Base-by-base conservation (phyloP, 441 rosid genomes). In the Bruguiera hainesii region DNA sequence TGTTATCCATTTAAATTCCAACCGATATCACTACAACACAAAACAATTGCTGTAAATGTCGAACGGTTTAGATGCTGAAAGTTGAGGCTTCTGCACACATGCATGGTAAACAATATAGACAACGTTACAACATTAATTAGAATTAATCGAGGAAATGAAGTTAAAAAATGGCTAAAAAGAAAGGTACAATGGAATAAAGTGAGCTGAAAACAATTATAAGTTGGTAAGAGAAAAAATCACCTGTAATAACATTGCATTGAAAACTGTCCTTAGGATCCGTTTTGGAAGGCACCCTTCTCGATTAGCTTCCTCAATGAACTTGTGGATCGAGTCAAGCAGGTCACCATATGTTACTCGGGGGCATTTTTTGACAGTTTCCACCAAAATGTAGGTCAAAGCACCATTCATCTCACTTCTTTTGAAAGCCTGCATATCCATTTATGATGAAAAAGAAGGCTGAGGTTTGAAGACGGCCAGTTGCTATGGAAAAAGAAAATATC, bases 371-470 rank as follows among this genome's bases (percentile, higher is more conserved):
- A 78, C 63, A 25, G 66, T 63, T 16, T 70, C 65, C 60, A 71
- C 66, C 31, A 86, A 53, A 21, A 80, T 51, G 57, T 61, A 76
- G 7, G 88, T 86, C 76, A 86, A 33, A 18, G 80, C 84, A 15
- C 91, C 91, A 49, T 71, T 78, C 86, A 76, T 80, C 30, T 30
- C 63, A 31, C 63, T 76, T 21, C 77, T 71, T 1, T 52, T 64
- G 53, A 84, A 79, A 7, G 77, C 79, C 91, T 84, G 84, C 68
- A 67, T 21, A 48, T 39, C 28, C 26, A 26, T 33, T 18, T 30
- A 39, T 10, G 15, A 9, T 10, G 46, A 39, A 2, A 10, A 3
- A 39, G 46, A 39, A 39, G 46, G 46, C 15, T 10, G 16, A 39
- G 46, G 46, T 39, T 39, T 2, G 46, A 11, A 7, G 42, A 35